Conservation (phyloP, 2,329 filamentous ascomycete genomes). For the Cordyceps fumosorosea region DNA sequence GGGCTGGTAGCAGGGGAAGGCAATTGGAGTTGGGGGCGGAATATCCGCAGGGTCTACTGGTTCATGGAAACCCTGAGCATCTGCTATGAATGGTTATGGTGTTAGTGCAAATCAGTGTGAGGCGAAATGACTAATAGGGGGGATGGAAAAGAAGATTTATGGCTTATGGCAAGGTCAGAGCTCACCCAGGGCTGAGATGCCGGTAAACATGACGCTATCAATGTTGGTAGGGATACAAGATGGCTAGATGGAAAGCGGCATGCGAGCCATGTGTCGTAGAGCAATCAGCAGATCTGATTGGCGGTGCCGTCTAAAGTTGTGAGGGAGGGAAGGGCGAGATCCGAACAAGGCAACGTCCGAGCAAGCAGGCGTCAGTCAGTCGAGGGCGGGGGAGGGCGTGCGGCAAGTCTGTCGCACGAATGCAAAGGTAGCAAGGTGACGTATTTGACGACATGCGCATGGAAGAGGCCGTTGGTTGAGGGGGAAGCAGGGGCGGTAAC, state of each 20-base stretch:
- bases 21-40: conserved; percentile 49
- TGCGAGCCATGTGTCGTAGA: background rate
- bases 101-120: background rate
- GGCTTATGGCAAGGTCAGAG: background rate
- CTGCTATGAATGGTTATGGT: background rate
- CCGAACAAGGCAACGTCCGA: background rate
- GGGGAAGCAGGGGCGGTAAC: too few relatives aligned
- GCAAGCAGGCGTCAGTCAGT: background rate
- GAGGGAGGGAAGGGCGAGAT: background rate
- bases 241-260: background rate
- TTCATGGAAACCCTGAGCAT: background rate
- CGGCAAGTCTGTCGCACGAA: background rate
- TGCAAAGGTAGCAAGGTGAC: background rate
- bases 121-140: too few relatives aligned
- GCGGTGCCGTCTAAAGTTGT: background rate
- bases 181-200: conserved; percentile 5
- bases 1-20: conserved; percentile 41
- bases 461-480: too few relatives aligned
- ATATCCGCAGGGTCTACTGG: conserved; percentile 43
- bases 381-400: background rate
- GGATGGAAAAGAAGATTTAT: background rate
- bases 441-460: too few relatives aligned
- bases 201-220: background rate
- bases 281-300: background rate
- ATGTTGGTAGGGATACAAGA: background rate